Evolutionary conservation across 768 basidiomycete genomes (phyloP), one percentile per base, ranked within the genome.

Genomic region (Glaciozyma martinii): DNA sequence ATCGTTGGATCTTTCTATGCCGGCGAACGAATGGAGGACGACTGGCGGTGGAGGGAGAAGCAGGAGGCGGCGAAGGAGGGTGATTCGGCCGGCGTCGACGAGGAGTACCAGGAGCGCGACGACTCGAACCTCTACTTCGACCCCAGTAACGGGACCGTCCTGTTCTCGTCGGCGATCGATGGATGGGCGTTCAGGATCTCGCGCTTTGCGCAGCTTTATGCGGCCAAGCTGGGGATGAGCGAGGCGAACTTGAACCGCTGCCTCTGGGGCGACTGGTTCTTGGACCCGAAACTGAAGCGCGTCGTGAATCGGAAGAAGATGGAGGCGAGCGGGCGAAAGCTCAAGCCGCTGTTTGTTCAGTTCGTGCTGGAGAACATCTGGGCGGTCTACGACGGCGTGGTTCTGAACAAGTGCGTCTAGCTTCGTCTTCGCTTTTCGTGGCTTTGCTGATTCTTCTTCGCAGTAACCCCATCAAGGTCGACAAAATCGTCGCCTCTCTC

Each of bases 101-200:
- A 85, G 29, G 83, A 83, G 55, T 98, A 89, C 76, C 85, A 91
- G 73, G 95, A 99, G 77, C 90, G 90, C 75, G 93, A 98, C 73
- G 95, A 98, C 72, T 92, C 94, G 75, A 90, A 93, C 76, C 86
- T 98, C 61, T 98, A 98, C 77, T 98, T 99, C 71, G 89, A 91
- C 0, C 95, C 95, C 0, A 90, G 92, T 74, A 83, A 84, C 59
- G 95, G 95, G 25, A 98, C 97, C 74, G 95, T 99, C 52, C 82
- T 98, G 40, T 99, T 99, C 74, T 89, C 93, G 0, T 91, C 88
- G 37, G 95, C 94, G 5, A 84, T 97, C 62, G 91, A 97, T 70
- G 92, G 94, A 6, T 98, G 94, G 94, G 95, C 93, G 0, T 99
- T 99, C 78, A 83, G 94, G 52, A 81, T 97, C 12, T 85, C 86